Conservation (phyloP, 768 basidiomycete species). For the Mrakia hoshinonis region DNA sequence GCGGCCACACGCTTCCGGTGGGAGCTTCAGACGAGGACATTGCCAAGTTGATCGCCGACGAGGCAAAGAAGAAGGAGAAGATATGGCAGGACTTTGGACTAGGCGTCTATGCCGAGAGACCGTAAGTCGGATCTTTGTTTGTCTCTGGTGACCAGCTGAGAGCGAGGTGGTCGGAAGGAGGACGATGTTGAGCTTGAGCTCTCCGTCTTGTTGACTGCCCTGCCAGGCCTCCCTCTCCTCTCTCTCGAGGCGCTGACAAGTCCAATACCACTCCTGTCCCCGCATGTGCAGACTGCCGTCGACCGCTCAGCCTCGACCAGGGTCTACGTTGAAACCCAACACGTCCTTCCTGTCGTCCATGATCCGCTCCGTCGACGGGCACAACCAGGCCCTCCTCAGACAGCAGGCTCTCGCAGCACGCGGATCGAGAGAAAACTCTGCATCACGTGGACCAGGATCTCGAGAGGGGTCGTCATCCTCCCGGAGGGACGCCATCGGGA, state of each 20-base stretch:
- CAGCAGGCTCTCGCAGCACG: conserved; percentile 34
- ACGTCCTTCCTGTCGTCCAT: conserved; percentile 51
- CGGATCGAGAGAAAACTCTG: conserved; percentile 4
- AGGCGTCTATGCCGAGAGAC: conserved; percentile 52
- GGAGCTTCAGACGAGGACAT: conserved; percentile 39
- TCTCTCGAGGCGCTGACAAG: too few species aligned
- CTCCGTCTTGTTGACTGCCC: neutral
- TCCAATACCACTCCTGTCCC: too few species aligned
- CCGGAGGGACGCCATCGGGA: neutral
- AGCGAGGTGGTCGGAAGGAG: neutral
- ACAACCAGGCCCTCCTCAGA: conserved; percentile 67
- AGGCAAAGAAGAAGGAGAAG: conserved; percentile 85
- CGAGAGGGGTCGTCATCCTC: neutral
- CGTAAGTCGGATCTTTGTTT: conserved; percentile 41
- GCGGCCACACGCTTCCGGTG: neutral
- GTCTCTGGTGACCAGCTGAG: neutral
- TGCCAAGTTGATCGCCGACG: conserved; percentile 79
- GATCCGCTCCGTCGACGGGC: conserved; percentile 88
- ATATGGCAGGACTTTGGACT: conserved; percentile 66
- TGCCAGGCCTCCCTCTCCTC: neutral
- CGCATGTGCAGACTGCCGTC: conserved; percentile 51
- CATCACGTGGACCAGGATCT: too few species aligned
- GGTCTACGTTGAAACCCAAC: conserved; percentile 46
- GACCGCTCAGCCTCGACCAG: conserved; percentile 36
- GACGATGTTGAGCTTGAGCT: neutral